These are phyloP conservation scores for Potentilla sterilis DNA, from an alignment of 306 rosid species.

Conservation along the genomic window DNA sequence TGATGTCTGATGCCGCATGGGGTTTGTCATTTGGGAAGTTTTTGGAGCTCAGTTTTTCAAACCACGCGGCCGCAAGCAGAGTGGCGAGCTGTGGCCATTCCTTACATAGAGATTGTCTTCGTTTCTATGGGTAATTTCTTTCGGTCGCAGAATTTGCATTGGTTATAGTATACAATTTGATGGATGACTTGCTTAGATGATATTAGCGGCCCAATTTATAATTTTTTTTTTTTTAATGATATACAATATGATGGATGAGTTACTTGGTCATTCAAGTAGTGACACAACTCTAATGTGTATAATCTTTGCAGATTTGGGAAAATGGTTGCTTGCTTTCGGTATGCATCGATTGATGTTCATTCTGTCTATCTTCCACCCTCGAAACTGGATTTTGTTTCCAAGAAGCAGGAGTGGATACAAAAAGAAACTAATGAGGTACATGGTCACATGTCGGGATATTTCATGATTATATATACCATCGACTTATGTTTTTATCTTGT, in stretches of 20 bases:
- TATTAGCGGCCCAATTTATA: neutral
- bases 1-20: constrained; percentile 99
- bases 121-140: constrained; percentile 76
- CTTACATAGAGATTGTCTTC: constrained; percentile 95
- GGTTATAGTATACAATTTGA: neutral
- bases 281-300: neutral
- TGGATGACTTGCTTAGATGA: neutral
- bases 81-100: constrained; percentile 99
- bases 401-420: constrained; percentile 79
- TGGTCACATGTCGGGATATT: constrained; percentile 31
- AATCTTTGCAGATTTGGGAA: constrained; percentile 68
- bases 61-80: constrained; percentile 98
- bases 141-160: neutral
- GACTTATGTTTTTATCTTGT: constrained; percentile 22
- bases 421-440: constrained; percentile 73
- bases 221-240: neutral
- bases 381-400: constrained; percentile 54
- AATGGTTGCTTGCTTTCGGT: constrained; percentile 98
- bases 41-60: constrained; percentile 99
- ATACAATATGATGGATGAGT: neutral
- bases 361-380: constrained; percentile 87
- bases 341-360: constrained; percentile 84
- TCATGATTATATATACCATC: neutral
- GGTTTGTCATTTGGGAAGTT: constrained; percentile 97
- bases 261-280: neutral